Percentiles rank a stretch among this genome's conserved stretches.
Evolutionary conservation across 2,329 filamentous ascomycete genomes (phyloP).

Genomic region (Microcyclosporella mali): DNA sequence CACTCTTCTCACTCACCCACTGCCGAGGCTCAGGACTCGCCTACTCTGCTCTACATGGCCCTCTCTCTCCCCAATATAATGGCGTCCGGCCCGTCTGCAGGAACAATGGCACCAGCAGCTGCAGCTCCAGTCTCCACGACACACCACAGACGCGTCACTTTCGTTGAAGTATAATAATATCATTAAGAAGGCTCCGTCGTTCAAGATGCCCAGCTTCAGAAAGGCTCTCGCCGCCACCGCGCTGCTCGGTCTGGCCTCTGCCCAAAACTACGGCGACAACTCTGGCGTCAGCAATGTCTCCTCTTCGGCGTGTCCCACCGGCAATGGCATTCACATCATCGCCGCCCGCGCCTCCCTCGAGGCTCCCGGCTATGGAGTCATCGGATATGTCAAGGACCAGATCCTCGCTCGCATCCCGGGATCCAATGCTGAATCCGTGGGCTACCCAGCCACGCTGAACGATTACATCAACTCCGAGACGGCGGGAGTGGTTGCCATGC

Average conservation of each 20-base stretch:
- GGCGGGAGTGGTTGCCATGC: slow-evolving; percentile 12
- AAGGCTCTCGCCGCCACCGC: no score
- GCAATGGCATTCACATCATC: slow-evolving; percentile 17
- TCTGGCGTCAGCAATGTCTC: slow-evolving; percentile 12
- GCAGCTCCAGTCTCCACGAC: no score
- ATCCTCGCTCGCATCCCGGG: slow-evolving; percentile 9
- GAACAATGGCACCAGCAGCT: no score
- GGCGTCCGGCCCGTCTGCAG: no score
- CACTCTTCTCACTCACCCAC: no score
- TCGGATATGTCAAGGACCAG: slow-evolving; percentile 14
- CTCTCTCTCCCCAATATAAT: no score
- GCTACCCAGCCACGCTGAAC: slow-evolving; percentile 16
- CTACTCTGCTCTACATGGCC: no score
- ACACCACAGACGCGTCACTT: no score
- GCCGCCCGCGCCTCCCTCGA: slow-evolving; percentile 18
- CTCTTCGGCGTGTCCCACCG: slow-evolving; percentile 11
- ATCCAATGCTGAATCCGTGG: slow-evolving; percentile 14
- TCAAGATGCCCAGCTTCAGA: no score
- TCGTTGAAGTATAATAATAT: no score
- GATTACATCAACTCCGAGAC: slow-evolving; percentile 18
- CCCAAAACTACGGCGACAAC: not conserved
- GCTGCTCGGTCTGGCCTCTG: not conserved
- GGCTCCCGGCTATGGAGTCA: slow-evolving; percentile 14
- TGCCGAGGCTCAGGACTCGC: no score
- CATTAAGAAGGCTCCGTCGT: no score